Evolutionary conservation across 2,329 filamentous ascomycete species (phyloP).

Genomic region (Talaromyces sp.): DNA sequence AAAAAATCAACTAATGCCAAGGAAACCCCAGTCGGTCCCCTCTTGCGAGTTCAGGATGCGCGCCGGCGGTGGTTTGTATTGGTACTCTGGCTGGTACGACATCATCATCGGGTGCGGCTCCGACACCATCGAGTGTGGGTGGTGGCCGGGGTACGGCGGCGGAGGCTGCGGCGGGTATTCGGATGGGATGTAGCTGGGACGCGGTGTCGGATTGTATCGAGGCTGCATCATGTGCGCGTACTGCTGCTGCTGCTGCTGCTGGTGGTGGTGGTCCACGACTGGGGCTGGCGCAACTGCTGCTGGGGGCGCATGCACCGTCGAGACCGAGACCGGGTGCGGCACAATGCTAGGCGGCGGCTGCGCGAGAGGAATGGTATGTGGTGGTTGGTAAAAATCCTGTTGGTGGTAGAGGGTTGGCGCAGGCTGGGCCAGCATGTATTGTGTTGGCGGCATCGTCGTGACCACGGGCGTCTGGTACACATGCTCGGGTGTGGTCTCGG

Average conservation of each 20-base stretch:
- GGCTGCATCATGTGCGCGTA: conserved; percentile 29
- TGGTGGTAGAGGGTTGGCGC: conserved; percentile 28
- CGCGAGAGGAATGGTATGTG: conserved; percentile 22
- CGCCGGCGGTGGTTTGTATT: conserved; percentile 25
- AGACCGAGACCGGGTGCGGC: conserved; percentile 21
- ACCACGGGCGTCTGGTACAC: conserved; percentile 26
- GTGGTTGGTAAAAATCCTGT: conserved; percentile 32
- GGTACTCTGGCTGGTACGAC: conserved; percentile 25
- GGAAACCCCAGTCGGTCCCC: conserved; percentile 35
- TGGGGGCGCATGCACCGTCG: conserved; percentile 12
- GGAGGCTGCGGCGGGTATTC: conserved; percentile 24
- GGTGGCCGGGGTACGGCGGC: conserved; percentile 19
- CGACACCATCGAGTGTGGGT: conserved; percentile 17
- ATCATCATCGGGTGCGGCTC: conserved; percentile 26
- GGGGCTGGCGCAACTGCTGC: conserved; percentile 14
- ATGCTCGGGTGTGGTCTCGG: conserved; percentile 30
- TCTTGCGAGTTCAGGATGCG: conserved; percentile 32
- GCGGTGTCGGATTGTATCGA: conserved; percentile 24
- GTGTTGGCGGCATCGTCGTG: conserved; percentile 25
- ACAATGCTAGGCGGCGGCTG: conserved; percentile 25
- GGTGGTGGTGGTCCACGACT: conserved; percentile 13
- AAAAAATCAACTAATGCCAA: conserved; percentile 18
- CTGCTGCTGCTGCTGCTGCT: conserved; percentile 17
- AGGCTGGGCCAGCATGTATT: conserved; percentile 28
- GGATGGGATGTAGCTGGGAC: conserved; percentile 24